Conservation (phyloP, 495 filamentous ascomycete genomes). For the Neurospora sp. region DNA sequence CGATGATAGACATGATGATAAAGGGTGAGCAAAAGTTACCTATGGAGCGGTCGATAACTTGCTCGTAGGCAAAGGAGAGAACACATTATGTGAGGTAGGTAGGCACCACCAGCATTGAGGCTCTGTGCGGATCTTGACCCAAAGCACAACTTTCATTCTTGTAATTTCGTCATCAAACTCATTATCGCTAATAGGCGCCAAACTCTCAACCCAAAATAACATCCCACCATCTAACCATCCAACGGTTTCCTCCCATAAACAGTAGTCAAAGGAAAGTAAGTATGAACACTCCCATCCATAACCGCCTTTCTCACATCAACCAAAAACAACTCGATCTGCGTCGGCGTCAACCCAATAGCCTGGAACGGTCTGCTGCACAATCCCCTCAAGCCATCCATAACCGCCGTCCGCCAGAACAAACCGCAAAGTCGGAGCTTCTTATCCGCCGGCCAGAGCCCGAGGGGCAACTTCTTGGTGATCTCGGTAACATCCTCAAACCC, state of each 20-base stretch:
- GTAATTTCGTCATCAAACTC: not conserved
- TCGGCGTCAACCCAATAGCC: constrained; percentile 25
- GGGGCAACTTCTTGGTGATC: constrained; percentile 20
- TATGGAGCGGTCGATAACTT: not conserved
- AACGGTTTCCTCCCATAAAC: constrained; percentile 27
- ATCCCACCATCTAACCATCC: not conserved
- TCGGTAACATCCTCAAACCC: constrained; percentile 20
- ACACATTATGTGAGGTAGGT: not conserved
- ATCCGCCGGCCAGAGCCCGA: constrained; percentile 26
- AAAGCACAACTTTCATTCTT: not conserved
- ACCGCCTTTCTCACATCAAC: constrained; percentile 27
- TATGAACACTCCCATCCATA: constrained; percentile 21
- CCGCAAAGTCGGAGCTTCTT: constrained; percentile 24
- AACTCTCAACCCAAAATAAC: not conserved
- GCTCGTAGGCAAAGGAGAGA: not conserved
- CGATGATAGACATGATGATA: not conserved
- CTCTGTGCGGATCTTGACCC: not conserved
- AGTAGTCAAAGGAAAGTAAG: constrained; percentile 21
- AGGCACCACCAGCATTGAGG: not conserved
- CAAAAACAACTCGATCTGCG: constrained; percentile 32
- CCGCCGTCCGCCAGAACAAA: constrained; percentile 22
- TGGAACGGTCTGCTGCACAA: constrained; percentile 19
- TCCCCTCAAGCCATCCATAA: constrained; percentile 28
- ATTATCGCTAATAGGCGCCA: not conserved
- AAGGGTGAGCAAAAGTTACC: not conserved